These are phyloP conservation scores for Penicillium sp. DNA, from an alignment of 2,329 filamentous ascomycete genomes.

Conservation along the genomic window DNA sequence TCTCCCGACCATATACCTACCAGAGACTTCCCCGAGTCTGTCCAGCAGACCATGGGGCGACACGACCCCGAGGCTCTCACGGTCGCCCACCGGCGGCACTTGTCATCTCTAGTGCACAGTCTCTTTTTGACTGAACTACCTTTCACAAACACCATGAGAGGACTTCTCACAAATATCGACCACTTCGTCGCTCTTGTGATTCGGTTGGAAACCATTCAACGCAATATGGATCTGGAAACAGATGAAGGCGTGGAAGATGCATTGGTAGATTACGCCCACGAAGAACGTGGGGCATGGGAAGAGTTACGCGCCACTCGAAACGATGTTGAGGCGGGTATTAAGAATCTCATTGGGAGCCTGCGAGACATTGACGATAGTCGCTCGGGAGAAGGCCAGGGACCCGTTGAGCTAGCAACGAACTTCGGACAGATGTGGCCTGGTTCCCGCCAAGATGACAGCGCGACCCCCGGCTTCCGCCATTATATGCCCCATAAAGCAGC, in stretches of 20 bases:
- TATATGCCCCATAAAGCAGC: slow-evolving; percentile 74
- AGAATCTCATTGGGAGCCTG: slow-evolving; percentile 57
- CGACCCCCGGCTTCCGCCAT: slow-evolving; percentile 24
- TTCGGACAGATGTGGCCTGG: slow-evolving; percentile 27
- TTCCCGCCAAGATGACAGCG: slow-evolving; percentile 28
- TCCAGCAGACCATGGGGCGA: slow-evolving; percentile 33
- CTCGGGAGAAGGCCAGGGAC: slow-evolving; percentile 37
- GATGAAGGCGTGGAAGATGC: slow-evolving; percentile 80
- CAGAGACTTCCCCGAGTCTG: slow-evolving; percentile 16
- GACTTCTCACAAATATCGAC: slow-evolving; percentile 61
- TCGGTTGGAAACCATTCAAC: slow-evolving; percentile 74
- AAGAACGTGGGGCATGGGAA: slow-evolving; percentile 67
- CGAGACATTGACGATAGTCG: slow-evolving; percentile 61
- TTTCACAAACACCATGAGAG: slow-evolving; percentile 43
- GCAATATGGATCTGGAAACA: slow-evolving; percentile 73
- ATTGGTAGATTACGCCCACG: slow-evolving; percentile 67
- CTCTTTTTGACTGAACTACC: slow-evolving; percentile 45
- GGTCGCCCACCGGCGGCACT: slow-evolving; percentile 74
- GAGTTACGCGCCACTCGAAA: slow-evolving; percentile 65
- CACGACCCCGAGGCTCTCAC: slow-evolving; percentile 85
- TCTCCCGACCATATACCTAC: slow-evolving; percentile 5
- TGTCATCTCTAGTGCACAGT: slow-evolving; percentile 60
- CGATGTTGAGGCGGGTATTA: slow-evolving; percentile 66
- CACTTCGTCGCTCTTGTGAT: slow-evolving; percentile 74
- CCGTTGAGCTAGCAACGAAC: slow-evolving; percentile 36